Base-by-base conservation (phyloP, 2,329 filamentous ascomycete genomes). In the Fusarium sp. region DNA sequence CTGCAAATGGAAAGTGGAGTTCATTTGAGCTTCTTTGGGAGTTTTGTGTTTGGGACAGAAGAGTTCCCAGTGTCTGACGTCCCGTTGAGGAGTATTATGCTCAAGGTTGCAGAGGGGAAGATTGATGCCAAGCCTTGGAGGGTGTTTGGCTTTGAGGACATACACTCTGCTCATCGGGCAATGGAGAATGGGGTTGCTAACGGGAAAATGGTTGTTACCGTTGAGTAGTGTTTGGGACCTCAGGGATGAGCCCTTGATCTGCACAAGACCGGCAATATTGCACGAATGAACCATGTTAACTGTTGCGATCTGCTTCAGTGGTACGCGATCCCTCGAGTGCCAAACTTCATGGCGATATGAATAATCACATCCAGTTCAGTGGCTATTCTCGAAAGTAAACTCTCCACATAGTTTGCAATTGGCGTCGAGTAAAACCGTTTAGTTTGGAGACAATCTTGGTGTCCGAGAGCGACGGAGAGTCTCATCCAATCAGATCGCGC, bases 391-490 rank as follows among this genome's bases (percentile, higher is more conserved):
- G 20, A 14, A 20, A 7, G 5, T 20, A 6, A 26, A 1, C 7
- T 15, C 18, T 8, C 11, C 18, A n/a, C 2, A 1, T 22, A 12
- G 26, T 15, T 7, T 4, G 11, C 17, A 14, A 2, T 18, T 5
- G 4, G 20, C 5, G 7, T 51, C 2, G 10, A 15, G 17, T 20
- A 8, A 4, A 14, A 9, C 14, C 22, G 1, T 8, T 41, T 1
- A 2, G 20, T 15, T 7, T 24, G 14, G 24, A 6, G 18, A 20
- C 9, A 10, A 28, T 28, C 8, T 14, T 47, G 18, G 4, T 6
- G 8, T 5, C 12, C 0, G 0, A 20, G 3, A 20, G 17, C 7
- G 6, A 8, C 14, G 0, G 0, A 9, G 4, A 20, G 0, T 24
- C 1, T 36, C 31, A 26, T 15, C 49, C n/a, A 58, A 58, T 58